These are phyloP conservation scores for Dothistroma pini DNA, from an alignment of 2,329 filamentous ascomycete species.

Conservation along the genomic window DNA sequence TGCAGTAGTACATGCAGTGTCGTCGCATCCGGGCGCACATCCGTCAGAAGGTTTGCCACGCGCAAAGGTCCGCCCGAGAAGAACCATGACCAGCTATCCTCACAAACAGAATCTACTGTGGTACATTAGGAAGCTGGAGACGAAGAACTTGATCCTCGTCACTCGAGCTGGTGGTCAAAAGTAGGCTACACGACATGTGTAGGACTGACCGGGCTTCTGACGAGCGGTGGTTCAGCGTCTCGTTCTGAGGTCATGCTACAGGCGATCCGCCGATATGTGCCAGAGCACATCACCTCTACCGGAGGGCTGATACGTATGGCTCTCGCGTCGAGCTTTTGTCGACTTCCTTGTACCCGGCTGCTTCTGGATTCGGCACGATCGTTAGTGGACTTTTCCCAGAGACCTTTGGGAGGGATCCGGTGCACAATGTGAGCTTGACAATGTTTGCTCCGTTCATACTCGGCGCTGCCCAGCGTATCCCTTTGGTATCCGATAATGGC, in stretches of 20 bases:
- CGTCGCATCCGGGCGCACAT: not conserved
- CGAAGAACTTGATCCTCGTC: not conserved
- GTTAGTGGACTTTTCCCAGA: constrained; percentile 40
- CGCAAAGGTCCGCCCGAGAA: not conserved
- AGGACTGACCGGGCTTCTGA: not conserved
- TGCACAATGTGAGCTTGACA: constrained; percentile 19
- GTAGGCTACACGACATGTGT: not conserved
- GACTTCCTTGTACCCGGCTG: constrained; percentile 44
- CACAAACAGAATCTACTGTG: not conserved
- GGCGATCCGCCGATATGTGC: not conserved
- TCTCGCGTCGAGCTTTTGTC: not conserved
- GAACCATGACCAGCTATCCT: not conserved
- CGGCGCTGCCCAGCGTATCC: constrained; percentile 39
- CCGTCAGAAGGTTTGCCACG: not conserved
- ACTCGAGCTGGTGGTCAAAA: not conserved
- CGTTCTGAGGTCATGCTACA: not conserved
- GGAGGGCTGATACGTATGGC: not conserved
- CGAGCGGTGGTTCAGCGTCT: not conserved
- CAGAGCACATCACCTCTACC: not conserved
- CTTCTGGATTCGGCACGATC: constrained; percentile 38
- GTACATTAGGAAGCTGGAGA: not conserved
- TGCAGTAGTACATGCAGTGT: not conserved
- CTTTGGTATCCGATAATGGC: constrained; percentile 51
- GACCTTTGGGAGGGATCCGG: constrained; percentile 24
- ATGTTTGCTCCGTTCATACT: constrained; percentile 36